Conservation (phyloP, 2,329 filamentous ascomycete species). For the Epichloe typhina region DNA sequence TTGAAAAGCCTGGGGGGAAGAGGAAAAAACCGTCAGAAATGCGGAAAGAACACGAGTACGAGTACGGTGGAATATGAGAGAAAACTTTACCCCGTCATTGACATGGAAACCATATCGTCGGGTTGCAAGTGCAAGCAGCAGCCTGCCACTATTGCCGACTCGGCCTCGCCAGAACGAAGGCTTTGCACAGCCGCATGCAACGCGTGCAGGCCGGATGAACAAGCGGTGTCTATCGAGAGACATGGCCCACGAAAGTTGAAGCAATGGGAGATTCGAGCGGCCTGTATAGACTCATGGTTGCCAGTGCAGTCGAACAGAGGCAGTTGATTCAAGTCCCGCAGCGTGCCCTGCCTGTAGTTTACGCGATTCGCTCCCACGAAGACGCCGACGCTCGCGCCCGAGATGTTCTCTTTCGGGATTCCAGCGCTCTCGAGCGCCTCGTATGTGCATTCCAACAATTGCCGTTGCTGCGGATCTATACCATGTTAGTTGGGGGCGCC, state of each 20-base stretch:
- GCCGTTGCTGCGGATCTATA: conserved; percentile 36
- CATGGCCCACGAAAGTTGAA: conserved; percentile 41
- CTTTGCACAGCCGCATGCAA: conserved; percentile 37
- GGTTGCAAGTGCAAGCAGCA: conserved; percentile 35
- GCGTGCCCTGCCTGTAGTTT: conserved; percentile 27
- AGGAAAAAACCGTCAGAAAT: background rate
- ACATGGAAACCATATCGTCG: conserved; percentile 22
- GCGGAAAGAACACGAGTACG: background rate
- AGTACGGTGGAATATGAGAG: no score
- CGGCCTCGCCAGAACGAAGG: conserved; percentile 32
- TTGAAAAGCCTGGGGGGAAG: conserved; percentile 23
- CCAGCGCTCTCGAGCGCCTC: conserved; percentile 41
- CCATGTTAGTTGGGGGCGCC: background rate
- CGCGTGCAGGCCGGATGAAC: conserved; percentile 36
- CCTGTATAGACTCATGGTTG: conserved; percentile 36
- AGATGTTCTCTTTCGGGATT: conserved; percentile 30
- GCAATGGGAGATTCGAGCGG: conserved; percentile 41
- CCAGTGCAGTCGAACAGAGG: conserved; percentile 40
- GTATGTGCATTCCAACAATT: conserved; percentile 38
- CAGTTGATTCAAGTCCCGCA: conserved; percentile 31
- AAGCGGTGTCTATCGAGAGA: conserved; percentile 39
- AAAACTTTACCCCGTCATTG: conserved; percentile 14
- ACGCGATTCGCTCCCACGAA: conserved; percentile 25
- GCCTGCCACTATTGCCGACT: conserved; percentile 32
- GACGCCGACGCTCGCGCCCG: conserved; percentile 35